Base-by-base conservation (phyloP, 208 protist species). In the Polymyxa betae region DNA sequence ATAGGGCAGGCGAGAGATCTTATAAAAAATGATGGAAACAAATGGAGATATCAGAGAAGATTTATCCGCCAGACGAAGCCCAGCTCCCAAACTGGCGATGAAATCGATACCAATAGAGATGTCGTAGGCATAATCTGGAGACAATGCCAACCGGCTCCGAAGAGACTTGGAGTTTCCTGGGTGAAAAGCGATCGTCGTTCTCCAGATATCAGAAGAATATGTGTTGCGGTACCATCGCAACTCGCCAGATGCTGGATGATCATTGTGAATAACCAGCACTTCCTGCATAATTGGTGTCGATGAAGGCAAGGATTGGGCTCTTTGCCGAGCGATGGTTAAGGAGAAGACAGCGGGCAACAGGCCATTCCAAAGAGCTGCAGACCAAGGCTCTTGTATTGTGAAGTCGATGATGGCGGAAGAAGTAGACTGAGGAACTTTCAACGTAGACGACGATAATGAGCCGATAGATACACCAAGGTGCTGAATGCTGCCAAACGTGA, bases 181-280 rank as follows among this genome's bases (percentile, higher is more conserved):
- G n/a, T 82, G 72, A 35, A 82, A 45, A 5, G 72, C 5, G 72
- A 82, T 35, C 35, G 72, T 38, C 5, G 35, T 82, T 12, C 10
- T 38, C 72, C 72, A 82, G 35, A 20, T 5, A 35, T 35, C n/a
- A 35, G 72, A 45, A 12, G 40, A 43, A 5, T 82, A 5, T 5
- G n/a, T n/a, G 35, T 82, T 82, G n/a, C 35, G 72, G 72, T 82
- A 82, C 72, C 72, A 82, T 5, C 72, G 72, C 5, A 35, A 43
- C 35, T 82, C 72, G n/a, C 5, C n/a, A 35, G 72, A 35, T n/a
- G 40, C 5, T 12, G 72, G 16, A 35, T 5, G n/a, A 45, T 82
- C 72, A n/a, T 5, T 45, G 72, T 5, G 10, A 12, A 82, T 43
- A 43, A 5, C 10, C 5, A 82, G 5, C 10, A n/a, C 5, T 82